These are phyloP conservation scores for Arthrobotrys conoides DNA, from an alignment of 2,329 filamentous ascomycete genomes.

Conservation along the genomic window DNA sequence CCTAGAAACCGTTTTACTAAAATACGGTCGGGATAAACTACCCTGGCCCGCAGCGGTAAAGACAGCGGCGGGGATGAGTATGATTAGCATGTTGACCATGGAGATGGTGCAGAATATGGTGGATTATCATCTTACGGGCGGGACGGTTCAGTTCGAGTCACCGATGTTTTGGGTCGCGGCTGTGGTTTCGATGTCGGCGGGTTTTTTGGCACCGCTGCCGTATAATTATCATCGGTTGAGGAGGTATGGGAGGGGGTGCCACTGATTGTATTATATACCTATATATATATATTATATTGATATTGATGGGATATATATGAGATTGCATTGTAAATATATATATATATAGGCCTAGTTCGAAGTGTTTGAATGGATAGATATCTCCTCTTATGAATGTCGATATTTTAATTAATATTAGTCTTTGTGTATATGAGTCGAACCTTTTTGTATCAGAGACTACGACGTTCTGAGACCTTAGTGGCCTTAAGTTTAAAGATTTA, in stretches of 20 bases:
- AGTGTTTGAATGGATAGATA: too few species aligned
- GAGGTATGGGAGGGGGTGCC: conserved; percentile 70
- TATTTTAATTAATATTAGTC: too few species aligned
- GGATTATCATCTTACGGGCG: conserved; percentile 72
- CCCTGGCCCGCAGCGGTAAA: conserved; percentile 69
- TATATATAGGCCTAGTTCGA: too few species aligned
- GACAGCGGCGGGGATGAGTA: conserved; percentile 74
- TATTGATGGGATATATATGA: too few species aligned
- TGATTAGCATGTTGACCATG: conserved; percentile 75
- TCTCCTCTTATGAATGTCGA: too few species aligned
- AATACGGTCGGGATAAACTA: conserved; percentile 69
- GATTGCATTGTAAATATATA: too few species aligned
- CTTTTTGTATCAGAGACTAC: too few species aligned
- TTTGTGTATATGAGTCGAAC: too few species aligned
- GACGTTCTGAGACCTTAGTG: too few species aligned
- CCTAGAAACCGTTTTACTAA: conserved; percentile 72
- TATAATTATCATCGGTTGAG: conserved; percentile 72
- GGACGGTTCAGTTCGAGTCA: conserved; percentile 70
- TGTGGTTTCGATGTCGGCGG: conserved; percentile 68
- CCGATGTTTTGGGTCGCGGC: conserved; percentile 72
- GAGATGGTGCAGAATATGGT: conserved; percentile 72
- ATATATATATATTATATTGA: too few species aligned
- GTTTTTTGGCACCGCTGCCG: conserved; percentile 71
- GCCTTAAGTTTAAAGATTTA: too few species aligned
- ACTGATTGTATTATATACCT: conserved; percentile 64